phyloP scores from a whole-genome alignment of 306 rosid genomes.

The Prunus fruticosa region DNA sequence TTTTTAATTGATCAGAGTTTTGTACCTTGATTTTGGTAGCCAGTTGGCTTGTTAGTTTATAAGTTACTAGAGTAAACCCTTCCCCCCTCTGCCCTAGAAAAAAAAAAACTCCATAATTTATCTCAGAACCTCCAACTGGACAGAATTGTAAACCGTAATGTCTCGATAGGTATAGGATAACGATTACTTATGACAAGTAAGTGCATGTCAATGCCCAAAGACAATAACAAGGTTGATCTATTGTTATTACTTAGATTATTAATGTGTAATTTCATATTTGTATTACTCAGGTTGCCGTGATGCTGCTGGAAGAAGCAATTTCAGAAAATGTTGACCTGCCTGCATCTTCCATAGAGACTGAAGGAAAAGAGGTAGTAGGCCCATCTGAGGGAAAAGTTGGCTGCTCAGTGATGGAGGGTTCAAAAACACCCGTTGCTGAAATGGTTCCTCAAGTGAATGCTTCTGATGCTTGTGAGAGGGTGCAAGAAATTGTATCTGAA shows the following conservation, averaged over 20 bases:
- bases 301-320: background rate
- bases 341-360: slow-evolving; percentile 14
- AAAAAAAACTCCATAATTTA: background rate
- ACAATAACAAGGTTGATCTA: background rate
- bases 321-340: slow-evolving; percentile 2
- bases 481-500: background rate
- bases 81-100: background rate
- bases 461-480: background rate
- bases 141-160: background rate
- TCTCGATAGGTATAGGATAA: background rate
- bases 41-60: slow-evolving; percentile 1
- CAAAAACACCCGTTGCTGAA: slow-evolving; percentile 27
- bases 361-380: slow-evolving; percentile 24
- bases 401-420: slow-evolving; percentile 11
- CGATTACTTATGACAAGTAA: background rate
- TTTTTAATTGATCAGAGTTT: background rate
- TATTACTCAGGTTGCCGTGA: slow-evolving; percentile 12
- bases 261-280: background rate
- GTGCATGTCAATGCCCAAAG: background rate
- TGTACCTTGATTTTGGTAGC: background rate
- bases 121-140: background rate
- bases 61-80: background rate
- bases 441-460: slow-evolving; percentile 12
- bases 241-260: background rate
- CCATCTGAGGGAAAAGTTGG: slow-evolving; percentile 27